Evolutionary conservation across 2,329 filamentous ascomycete species (phyloP), one percentile per base, ranked within the genome.

Genomic region (Colletotrichum gigasporum): DNA sequence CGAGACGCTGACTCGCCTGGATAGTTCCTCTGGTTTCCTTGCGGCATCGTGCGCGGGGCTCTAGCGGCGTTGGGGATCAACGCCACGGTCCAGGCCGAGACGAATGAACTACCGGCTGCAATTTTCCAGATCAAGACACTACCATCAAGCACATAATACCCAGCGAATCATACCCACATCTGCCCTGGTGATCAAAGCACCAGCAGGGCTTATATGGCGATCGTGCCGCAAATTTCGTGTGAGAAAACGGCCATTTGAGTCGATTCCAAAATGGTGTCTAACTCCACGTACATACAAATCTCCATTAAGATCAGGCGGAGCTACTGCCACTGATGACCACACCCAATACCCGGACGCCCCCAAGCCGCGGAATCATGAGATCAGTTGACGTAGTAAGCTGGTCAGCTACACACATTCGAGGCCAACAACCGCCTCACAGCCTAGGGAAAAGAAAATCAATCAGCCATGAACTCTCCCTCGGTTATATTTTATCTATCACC

Each of bases 41-140:
- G 94, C 71, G 96, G 96, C 47, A 86, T 99, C 50, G 92, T 99
- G 65, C 87, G 95, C 62, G 96, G 96, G 28, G 94, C 93, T n/a
- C 81, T 99, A 51, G 91, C 94, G n/a, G 94, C 91, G 52, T 83
- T 99, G 82, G 96, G 95, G 5, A 94, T 98, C 71, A 90, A 90
- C 71, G 94, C 94, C 9, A 96, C 91, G 1, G 95, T 99, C 2
- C 92, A 97, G 71, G 96, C 94, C 4, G 96, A 97, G 79, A 92
- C 91, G 57, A 91, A 84, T 59, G 95, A 97, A 75, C 83, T 99
- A 57, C 96, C 96, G 0, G 87, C 87, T 5, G 96, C 95, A 34
- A 93, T 94, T 1, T 99, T 99, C 76, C 96, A 99, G 80, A 97
- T 99, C 76, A 96, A 96, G 81, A 96, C 92, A 37, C 82, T 91